A percentile compares a stretch with the other conserved stretches of the same genome.
phyloP scores from a whole-genome alignment of 208 protist species.

The Borovskyia barvae region DNA sequence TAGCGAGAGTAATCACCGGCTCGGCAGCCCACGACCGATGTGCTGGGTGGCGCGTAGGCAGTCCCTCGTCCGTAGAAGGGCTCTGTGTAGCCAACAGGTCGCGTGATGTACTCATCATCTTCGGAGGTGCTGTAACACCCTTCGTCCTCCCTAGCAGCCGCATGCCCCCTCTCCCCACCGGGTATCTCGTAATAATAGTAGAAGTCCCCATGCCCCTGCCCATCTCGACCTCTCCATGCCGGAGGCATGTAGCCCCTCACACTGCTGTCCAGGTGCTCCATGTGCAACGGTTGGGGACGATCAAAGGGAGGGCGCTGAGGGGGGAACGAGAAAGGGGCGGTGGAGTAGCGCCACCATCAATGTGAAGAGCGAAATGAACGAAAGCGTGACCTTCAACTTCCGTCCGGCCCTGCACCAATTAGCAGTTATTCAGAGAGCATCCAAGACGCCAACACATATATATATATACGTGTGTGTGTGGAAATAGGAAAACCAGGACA shows the following conservation, averaged over 20 bases:
- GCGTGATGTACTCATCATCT: background rate
- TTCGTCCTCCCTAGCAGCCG: constrained; percentile 5
- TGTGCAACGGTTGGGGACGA: no score
- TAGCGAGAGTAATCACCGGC: background rate
- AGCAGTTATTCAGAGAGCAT: no score
- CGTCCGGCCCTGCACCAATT: no score
- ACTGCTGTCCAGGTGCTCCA: background rate
- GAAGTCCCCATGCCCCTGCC: constrained; percentile 1
- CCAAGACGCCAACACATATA: no score
- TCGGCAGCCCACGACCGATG: background rate
- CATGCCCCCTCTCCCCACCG: constrained; percentile 23
- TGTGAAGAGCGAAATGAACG: no score
- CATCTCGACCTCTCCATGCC: background rate
- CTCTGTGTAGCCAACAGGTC: constrained; percentile 8
- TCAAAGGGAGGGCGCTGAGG: no score
- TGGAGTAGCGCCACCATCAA: no score
- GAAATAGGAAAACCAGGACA: no score
- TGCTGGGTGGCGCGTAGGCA: constrained; percentile 13
- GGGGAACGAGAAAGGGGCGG: no score
- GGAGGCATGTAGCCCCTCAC: constrained; percentile 16
- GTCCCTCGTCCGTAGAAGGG: constrained; percentile 2
- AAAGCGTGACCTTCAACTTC: no score
- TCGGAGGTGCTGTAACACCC: constrained; percentile 15
- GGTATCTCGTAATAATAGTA: constrained; percentile 33
- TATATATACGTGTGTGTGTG: no score